Conservation (phyloP, 768 basidiomycete species). For the Amanita polypyramis region DNA sequence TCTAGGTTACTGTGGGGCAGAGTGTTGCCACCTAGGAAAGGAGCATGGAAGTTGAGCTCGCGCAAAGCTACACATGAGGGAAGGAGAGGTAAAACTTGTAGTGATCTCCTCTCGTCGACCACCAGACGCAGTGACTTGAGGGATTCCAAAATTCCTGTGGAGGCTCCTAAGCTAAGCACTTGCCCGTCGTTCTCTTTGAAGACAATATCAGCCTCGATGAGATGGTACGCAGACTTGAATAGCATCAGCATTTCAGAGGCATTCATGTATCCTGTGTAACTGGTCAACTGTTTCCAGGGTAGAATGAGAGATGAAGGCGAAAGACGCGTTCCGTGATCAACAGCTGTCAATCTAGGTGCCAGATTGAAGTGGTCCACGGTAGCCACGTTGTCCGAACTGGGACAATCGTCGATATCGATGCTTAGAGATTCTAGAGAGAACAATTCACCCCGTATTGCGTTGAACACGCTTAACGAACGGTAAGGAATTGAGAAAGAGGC, state of each 20-base stretch:
- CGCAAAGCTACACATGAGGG: not conserved
- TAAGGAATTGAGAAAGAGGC: not conserved
- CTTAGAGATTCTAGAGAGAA: not conserved
- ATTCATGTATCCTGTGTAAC: not conserved
- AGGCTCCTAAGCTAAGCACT: not conserved
- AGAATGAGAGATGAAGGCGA: not conserved
- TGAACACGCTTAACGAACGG: not conserved
- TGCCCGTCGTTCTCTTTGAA: not conserved
- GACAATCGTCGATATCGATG: not conserved
- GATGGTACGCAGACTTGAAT: not conserved
- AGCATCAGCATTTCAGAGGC: not conserved
- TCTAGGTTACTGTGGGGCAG: not conserved
- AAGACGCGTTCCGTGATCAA: not conserved
- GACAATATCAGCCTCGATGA: not conserved
- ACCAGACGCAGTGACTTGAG: not conserved
- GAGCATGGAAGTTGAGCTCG: not conserved
- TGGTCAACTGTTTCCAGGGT: slow-evolving; percentile 1
- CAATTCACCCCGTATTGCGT: not conserved
- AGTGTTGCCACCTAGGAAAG: not conserved
- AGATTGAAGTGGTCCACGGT: not conserved
- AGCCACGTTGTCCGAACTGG: not conserved
- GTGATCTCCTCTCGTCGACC: not conserved
- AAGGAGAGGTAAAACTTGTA: not conserved
- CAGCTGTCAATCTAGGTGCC: not conserved
- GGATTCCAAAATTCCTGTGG: not conserved